Base-by-base conservation (phyloP, 257 asterid species). In the Solanum peruvianum region DNA sequence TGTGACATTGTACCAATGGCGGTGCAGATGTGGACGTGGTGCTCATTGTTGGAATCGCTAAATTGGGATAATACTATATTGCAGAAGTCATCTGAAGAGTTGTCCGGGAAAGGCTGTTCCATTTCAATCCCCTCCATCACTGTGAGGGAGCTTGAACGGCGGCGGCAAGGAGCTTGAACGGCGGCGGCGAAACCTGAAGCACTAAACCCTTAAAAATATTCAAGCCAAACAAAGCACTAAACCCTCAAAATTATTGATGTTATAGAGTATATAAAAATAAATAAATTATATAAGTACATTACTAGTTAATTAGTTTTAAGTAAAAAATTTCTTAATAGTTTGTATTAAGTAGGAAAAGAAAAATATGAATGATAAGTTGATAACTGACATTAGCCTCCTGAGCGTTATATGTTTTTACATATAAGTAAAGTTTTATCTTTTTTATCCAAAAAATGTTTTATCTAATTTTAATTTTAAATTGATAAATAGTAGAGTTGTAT, bases 1-100 rank as follows among this genome's bases (percentile, higher is more conserved):
- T 94, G 99, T 2, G 98, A 88, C 90, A 95, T 94, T 90, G 96
- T 91, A 80, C 98, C 98, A 18, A 95, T 91, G 90, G 94, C 88
- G 44, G 94, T 90, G 92, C 98, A 97, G 41, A 96, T 82, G 91
- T 94, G 97, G 66, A 86, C 93, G 91, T 94, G 97, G 90, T 95
- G 97, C 88, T 94, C 99, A 88, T 93, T 89, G 82, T 64, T 87
- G 44, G 94, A 83, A 78, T 91, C 89, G 89, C 90, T 82, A 93
- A 92, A 93, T 78, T 91, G 91, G 27, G 94, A 89, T 77, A 95
- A 89, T 1, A 96, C 89, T 60, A 89, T 70, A 56, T 90, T 75
- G 92, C 97, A 94, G 87, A 94, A 92, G 73, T 92, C 94, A 44
- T 89, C 91, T 45, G 87, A 29, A 72, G 86, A 58, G 27, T 72